These are phyloP conservation scores for Beauveria sp. DNA, from an alignment of 2,329 filamentous ascomycete genomes.

Conservation along the genomic window DNA sequence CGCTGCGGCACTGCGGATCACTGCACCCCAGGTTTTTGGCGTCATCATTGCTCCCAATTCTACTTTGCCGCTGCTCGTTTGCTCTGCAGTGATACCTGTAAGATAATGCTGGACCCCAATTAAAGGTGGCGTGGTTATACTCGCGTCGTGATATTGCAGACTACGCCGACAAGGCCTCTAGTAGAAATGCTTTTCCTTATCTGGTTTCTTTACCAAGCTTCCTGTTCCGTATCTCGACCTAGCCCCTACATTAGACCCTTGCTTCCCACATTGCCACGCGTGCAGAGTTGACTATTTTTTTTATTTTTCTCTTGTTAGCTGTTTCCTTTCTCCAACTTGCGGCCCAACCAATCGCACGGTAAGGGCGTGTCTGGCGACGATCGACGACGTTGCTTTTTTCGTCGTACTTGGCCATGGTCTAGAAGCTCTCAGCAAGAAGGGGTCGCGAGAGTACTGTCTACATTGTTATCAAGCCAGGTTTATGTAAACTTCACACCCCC, in stretches of 20 bases:
- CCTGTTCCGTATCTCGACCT: not conserved
- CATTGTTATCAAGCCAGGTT: not conserved
- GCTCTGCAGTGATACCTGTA: not conserved
- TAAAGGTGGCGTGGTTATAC: not conserved
- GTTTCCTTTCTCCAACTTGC: not conserved
- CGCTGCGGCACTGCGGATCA: slow-evolving; percentile 1
- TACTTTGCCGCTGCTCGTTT: not conserved
- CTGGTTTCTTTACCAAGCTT: not conserved
- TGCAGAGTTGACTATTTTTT: not conserved
- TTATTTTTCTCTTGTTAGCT: no score
- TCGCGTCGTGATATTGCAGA: not conserved
- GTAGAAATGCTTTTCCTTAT: not conserved
- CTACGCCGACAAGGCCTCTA: not conserved
- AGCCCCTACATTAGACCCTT: not conserved
- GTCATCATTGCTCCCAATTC: not conserved
- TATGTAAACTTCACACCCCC: not conserved
- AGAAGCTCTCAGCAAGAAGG: not conserved
- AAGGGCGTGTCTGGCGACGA: no score
- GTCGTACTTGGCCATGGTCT: not conserved
- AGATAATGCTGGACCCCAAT: not conserved
- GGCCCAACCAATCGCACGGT: not conserved
- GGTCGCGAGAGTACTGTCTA: not conserved
- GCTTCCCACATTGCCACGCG: not conserved
- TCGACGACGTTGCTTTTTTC: not conserved
- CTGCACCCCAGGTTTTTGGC: slow-evolving; percentile 8